These are phyloP conservation scores for Lepiota subincarnata DNA, from an alignment of 768 basidiomycete genomes.

Conservation along the genomic window DNA sequence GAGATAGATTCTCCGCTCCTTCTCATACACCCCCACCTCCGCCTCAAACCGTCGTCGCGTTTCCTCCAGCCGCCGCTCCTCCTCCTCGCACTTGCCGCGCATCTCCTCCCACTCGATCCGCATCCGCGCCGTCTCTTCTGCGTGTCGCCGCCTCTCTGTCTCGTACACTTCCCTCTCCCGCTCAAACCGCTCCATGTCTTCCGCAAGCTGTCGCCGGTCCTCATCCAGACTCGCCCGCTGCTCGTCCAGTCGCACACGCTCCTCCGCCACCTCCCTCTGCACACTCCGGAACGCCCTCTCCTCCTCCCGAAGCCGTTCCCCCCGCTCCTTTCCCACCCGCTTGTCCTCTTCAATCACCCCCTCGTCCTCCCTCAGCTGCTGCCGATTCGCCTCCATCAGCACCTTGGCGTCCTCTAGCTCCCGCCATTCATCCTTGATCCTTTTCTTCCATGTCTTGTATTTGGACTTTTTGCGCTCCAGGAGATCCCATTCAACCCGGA, in stretches of 20 bases:
- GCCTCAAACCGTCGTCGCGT: slow-evolving; percentile 4
- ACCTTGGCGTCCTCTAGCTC: slow-evolving; percentile 10
- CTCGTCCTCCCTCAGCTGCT: slow-evolving; percentile 10
- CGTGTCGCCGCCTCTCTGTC: slow-evolving; percentile 8
- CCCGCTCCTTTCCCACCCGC: neutral
- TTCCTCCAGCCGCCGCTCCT: neutral
- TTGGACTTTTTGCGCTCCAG: slow-evolving; percentile 8
- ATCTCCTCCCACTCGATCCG: slow-evolving; percentile 7
- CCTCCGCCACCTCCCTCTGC: slow-evolving; percentile 5
- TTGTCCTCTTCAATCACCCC: slow-evolving; percentile 4
- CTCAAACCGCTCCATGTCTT: slow-evolving; percentile 5
- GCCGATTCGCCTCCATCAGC: slow-evolving; percentile 12
- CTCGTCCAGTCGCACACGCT: slow-evolving; percentile 5
- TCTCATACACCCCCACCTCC: slow-evolving; percentile 7
- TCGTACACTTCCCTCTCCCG: slow-evolving; percentile 4
- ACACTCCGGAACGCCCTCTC: neutral
- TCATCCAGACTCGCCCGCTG: slow-evolving; percentile 5
- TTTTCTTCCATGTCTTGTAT: slow-evolving; percentile 11
- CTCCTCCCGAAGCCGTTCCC: neutral
- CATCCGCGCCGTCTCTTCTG: slow-evolving; percentile 10
- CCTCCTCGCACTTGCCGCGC: slow-evolving; percentile 5
- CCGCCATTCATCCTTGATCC: slow-evolving; percentile 11
- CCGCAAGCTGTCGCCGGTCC: slow-evolving; percentile 1
- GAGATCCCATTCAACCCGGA: slow-evolving; percentile 12
- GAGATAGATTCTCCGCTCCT: slow-evolving; percentile 5